Evolutionary conservation across 192 early-diverging fungal species (phyloP).

Genomic region (Glomus cerebriforme): DNA sequence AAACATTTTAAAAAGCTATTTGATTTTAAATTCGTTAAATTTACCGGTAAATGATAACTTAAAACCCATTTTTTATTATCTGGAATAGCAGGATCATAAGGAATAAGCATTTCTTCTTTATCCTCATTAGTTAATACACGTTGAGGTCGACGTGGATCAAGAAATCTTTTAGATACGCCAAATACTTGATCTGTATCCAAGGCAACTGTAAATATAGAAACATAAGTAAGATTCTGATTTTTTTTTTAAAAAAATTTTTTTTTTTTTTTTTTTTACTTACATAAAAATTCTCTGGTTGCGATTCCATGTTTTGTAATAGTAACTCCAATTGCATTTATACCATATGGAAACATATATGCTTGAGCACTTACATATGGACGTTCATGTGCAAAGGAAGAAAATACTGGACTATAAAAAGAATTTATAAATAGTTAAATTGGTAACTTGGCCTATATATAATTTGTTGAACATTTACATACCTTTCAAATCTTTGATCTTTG

Average conservation of each 20-base stretch:
- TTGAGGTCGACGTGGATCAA: slow-evolving; percentile 84
- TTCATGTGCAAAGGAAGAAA: slow-evolving; percentile 73
- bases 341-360: slow-evolving; percentile 75
- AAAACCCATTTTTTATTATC: slow-evolving; percentile 79
- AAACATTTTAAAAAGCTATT: too few relatives aligned
- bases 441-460: neutral
- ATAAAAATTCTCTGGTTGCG: slow-evolving; percentile 82
- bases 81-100: slow-evolving; percentile 70
- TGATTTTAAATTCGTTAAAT: too few relatives aligned
- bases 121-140: slow-evolving; percentile 71
- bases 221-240: slow-evolving; percentile 3
- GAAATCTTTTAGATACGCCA: slow-evolving; percentile 68
- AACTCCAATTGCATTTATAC: slow-evolving; percentile 76
- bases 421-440: neutral
- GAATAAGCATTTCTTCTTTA: slow-evolving; percentile 85
- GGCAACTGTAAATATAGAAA: slow-evolving; percentile 50
- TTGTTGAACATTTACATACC: slow-evolving; percentile 42
- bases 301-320: slow-evolving; percentile 87
- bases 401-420: slow-evolving; percentile 51
- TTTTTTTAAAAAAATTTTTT: too few relatives aligned
- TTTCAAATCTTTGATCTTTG: slow-evolving; percentile 67
- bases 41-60: slow-evolving; percentile 67
- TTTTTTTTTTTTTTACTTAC: slow-evolving; percentile 34
- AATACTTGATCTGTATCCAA: slow-evolving; percentile 57
- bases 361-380: slow-evolving; percentile 74